phyloP scores from a whole-genome alignment of 805 yeast genomes.

The Ogataea kodamae region DNA sequence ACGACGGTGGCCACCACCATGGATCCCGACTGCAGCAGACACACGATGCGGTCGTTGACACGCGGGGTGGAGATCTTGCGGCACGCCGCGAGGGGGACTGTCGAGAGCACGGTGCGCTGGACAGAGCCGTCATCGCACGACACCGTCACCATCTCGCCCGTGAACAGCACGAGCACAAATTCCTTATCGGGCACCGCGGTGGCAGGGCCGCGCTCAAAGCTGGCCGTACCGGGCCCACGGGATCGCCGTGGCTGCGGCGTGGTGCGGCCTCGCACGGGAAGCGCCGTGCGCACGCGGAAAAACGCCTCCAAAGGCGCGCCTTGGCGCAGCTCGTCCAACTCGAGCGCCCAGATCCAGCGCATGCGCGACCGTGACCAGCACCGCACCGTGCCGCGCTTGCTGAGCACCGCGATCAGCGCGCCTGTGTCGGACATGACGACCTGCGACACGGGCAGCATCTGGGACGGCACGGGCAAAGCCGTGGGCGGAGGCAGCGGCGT shows the following conservation, averaged over 20 bases:
- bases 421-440: conserved; percentile 58
- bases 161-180: conserved; percentile 48
- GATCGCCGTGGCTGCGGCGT: conserved; percentile 2
- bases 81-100: conserved; percentile 44
- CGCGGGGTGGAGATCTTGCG: conserved; percentile 64
- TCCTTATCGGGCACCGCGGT: conserved; percentile 36
- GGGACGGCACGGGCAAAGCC: conserved; percentile 38
- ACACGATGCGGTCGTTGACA: conserved; percentile 67
- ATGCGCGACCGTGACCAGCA: conserved; percentile 57
- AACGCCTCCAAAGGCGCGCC: conserved; percentile 51
- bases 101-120: conserved; percentile 32
- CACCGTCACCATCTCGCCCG: conserved; percentile 48
- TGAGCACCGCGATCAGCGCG: conserved; percentile 52
- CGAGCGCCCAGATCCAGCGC: conserved; percentile 55
- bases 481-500: conserved; percentile 46
- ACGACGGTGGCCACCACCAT: conserved; percentile 59
- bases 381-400: conserved; percentile 48
- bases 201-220: conserved; percentile 31
- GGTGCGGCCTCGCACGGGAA: neutral
- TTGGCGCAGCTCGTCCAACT: conserved; percentile 37
- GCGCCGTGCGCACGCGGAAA: conserved; percentile 50
- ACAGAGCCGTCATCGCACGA: conserved; percentile 48
- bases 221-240: conserved; percentile 25
- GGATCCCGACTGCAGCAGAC: conserved; percentile 46
- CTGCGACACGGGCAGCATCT: conserved; percentile 61